A percentile compares a stretch with the other conserved stretches of the same genome.
Conservation (phyloP, 2,329 filamentous ascomycete species). For the Neonectria sp. region DNA sequence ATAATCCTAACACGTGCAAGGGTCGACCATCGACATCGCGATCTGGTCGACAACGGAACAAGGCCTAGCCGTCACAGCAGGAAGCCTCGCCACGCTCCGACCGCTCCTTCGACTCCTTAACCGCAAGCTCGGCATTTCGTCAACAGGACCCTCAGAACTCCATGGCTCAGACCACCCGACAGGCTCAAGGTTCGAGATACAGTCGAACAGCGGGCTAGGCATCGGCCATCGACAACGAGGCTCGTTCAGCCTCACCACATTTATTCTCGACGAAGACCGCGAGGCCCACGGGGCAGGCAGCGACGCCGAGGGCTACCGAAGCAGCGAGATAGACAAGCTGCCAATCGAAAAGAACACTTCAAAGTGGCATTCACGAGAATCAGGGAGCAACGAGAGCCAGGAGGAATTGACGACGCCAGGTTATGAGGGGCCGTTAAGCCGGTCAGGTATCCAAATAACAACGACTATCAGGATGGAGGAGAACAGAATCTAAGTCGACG, state of each 20-base stretch:
- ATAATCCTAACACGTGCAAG: conserved; percentile 37
- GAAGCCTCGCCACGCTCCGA: conserved; percentile 63
- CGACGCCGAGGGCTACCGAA: conserved; percentile 38
- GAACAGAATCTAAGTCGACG: not conserved
- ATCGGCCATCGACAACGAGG: conserved; percentile 34
- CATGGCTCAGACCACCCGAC: conserved; percentile 35
- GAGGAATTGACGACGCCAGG: conserved; percentile 35
- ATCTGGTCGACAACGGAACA: conserved; percentile 66
- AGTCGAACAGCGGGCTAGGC: conserved; percentile 25
- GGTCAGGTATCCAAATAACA: not conserved
- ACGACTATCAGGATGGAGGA: conserved; percentile 4
- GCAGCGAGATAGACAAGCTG: conserved; percentile 28
- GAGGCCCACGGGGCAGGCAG: conserved; percentile 37
- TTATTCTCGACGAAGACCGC: conserved; percentile 44
- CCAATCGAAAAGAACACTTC: conserved; percentile 35
- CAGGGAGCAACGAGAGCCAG: conserved; percentile 37
- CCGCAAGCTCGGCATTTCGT: conserved; percentile 50
- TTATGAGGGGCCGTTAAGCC: not conserved
- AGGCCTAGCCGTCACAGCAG: conserved; percentile 64
- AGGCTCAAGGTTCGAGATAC: conserved; percentile 11
- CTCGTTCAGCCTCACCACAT: conserved; percentile 49
- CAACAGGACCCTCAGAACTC: conserved; percentile 38
- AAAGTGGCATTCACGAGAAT: conserved; percentile 29
- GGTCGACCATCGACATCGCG: conserved; percentile 59
- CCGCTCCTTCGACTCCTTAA: conserved; percentile 57